Evolutionary conservation across 768 basidiomycete genomes (phyloP).

Genomic region (Trametes coccinea): DNA sequence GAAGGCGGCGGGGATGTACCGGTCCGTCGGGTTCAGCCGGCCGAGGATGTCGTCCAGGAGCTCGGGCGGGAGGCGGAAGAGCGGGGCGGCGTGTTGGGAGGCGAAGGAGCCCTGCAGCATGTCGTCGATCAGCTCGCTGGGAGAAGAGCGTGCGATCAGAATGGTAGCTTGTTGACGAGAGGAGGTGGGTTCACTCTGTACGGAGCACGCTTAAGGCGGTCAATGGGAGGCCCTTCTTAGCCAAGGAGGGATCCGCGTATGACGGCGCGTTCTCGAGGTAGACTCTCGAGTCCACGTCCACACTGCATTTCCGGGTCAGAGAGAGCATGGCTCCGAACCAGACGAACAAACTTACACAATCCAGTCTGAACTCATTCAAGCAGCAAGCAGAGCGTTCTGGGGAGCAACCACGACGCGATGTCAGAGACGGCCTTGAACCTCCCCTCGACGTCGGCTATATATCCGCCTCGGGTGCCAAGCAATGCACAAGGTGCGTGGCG

Average conservation of each 20-base stretch:
- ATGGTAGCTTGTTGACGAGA: no score
- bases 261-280: background rate
- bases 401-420: background rate
- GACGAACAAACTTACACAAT: conserved; percentile 1
- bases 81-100: conserved; percentile 3
- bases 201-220: conserved; percentile 1
- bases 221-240: background rate
- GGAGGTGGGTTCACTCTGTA: background rate
- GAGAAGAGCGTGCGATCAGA: no score
- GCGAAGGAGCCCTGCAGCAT: background rate
- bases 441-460: background rate
- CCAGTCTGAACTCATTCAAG: conserved; percentile 3
- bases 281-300: conserved; percentile 10
- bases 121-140: background rate
- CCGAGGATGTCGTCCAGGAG: conserved; percentile 12
- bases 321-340: no score
- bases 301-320: background rate
- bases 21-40: background rate
- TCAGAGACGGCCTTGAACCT: background rate
- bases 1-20: conserved; percentile 2
- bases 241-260: background rate
- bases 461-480: background rate
- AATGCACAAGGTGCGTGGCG: no score
- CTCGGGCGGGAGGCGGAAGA: conserved; percentile 16
- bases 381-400: background rate